Conservation (phyloP, 306 rosid genomes). For the Echinosophora koreensis region DNA sequence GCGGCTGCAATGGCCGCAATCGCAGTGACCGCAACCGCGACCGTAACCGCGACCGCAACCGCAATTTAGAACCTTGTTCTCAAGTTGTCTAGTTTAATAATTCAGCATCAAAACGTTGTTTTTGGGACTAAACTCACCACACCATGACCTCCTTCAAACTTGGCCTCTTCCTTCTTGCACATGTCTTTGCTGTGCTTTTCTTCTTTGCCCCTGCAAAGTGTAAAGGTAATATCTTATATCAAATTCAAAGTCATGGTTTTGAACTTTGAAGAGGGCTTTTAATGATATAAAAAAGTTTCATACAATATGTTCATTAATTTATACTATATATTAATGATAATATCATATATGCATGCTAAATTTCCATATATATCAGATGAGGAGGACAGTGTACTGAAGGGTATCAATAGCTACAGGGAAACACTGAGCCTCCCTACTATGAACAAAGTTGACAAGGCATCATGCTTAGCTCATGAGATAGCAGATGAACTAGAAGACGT, state of each 20-base stretch:
- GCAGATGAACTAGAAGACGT: slow-evolving; percentile 68
- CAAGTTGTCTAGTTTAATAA: too few species aligned
- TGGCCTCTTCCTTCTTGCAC: slow-evolving; percentile 38
- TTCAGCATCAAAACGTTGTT: background rate
- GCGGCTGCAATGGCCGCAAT: too few species aligned
- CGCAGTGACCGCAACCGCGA: too few species aligned
- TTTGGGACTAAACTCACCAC: background rate
- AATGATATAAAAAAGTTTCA: too few species aligned
- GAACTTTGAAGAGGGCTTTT: too few species aligned
- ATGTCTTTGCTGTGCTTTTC: slow-evolving; percentile 25
- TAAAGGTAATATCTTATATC: slow-evolving; percentile 35
- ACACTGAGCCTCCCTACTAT: slow-evolving; percentile 53
- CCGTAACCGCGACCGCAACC: too few species aligned
- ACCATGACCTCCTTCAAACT: slow-evolving; percentile 51
- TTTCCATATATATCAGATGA: slow-evolving; percentile 50
- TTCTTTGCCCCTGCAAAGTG: slow-evolving; percentile 42
- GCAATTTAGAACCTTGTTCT: too few species aligned
- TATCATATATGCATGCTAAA: background rate
- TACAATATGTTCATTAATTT: background rate
- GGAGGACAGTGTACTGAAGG: slow-evolving; percentile 72
- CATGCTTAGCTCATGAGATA: slow-evolving; percentile 70
- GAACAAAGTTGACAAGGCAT: slow-evolving; percentile 57
- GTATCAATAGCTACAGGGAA: slow-evolving; percentile 72
- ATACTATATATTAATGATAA: too few species aligned
- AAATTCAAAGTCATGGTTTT: too few species aligned